Evolutionary conservation across 2,329 filamentous ascomycete species (phyloP).

Genomic region (Sporothrix curviconia): DNA sequence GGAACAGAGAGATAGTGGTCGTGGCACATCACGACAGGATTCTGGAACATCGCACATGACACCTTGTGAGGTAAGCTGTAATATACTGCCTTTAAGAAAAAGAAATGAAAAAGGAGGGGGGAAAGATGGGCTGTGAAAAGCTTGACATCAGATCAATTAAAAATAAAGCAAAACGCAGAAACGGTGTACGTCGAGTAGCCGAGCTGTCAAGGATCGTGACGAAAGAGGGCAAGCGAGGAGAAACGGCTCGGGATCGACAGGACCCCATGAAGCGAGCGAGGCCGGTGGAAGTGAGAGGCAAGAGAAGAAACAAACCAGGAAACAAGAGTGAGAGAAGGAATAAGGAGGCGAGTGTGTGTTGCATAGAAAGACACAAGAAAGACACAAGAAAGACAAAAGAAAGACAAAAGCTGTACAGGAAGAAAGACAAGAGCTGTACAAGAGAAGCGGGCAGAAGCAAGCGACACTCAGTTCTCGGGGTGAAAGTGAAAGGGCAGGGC

Average conservation of each 20-base stretch:
- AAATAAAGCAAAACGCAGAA: too few relatives aligned
- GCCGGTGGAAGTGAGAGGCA: neutral
- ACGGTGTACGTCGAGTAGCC: neutral
- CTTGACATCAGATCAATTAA: too few relatives aligned
- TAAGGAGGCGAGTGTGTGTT: neutral
- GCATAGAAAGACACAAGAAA: neutral
- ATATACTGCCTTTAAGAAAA: too few relatives aligned
- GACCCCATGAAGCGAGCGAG: neutral
- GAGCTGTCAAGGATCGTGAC: neutral
- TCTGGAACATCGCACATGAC: neutral
- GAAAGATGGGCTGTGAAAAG: too few relatives aligned
- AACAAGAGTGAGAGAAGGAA: neutral
- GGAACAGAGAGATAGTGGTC: neutral
- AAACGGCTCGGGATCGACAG: too few relatives aligned
- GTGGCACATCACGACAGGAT: neutral
- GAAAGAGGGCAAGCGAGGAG: constrained; percentile 1
- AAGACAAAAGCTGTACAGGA: too few relatives aligned
- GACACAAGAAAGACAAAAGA: too few relatives aligned
- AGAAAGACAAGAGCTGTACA: neutral
- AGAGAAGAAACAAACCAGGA: neutral
- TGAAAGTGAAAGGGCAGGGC: neutral
- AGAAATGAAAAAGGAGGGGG: too few relatives aligned
- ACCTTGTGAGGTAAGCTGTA: too few relatives aligned
- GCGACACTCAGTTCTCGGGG: too few relatives aligned
- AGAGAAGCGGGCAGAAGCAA: neutral